Percentiles rank a stretch among this genome's conserved stretches.
Conservation (phyloP, 1,139 yeast species). For the Magnusiomyces sp. region DNA sequence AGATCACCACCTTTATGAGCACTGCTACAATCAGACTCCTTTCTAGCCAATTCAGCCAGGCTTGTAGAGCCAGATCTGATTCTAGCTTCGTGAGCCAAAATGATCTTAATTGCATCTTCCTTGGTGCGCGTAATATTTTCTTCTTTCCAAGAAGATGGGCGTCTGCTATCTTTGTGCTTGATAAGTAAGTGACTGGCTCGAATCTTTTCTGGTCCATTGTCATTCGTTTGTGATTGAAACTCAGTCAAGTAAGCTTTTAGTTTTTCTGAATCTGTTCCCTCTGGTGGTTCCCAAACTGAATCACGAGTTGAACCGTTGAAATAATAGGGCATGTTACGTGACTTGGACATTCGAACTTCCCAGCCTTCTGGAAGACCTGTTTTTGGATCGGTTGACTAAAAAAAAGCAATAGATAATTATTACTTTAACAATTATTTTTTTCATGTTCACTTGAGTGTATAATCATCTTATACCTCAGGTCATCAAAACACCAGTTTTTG, state of each 20-base stretch:
- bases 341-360: constrained; percentile 70
- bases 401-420: not conserved
- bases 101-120: constrained; percentile 70
- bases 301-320: constrained; percentile 60
- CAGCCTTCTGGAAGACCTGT: constrained; percentile 83
- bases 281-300: constrained; percentile 90
- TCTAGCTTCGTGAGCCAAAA: constrained; percentile 50
- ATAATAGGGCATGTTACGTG: constrained; percentile 79
- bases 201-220: too few relatives aligned
- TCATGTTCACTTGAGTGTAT: too few relatives aligned
- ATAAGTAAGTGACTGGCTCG: constrained; percentile 67
- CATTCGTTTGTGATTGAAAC: too few relatives aligned
- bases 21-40: constrained; percentile 85
- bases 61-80: constrained; percentile 64
- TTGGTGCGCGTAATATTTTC: constrained; percentile 67
- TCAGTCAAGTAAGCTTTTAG: not conserved
- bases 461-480: not conserved
- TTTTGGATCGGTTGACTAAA: not conserved
- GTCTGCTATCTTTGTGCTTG: constrained; percentile 73
- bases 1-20: constrained; percentile 86
- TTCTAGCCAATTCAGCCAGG: constrained; percentile 63
- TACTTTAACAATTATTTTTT: too few relatives aligned
- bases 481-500: not conserved
- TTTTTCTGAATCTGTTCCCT: constrained; percentile 52
- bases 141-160: constrained; percentile 88